Percentiles rank a stretch among this genome's conserved stretches.
phyloP scores from a whole-genome alignment of 2,329 filamentous ascomycete species.

The Dothistroma septosporum region DNA sequence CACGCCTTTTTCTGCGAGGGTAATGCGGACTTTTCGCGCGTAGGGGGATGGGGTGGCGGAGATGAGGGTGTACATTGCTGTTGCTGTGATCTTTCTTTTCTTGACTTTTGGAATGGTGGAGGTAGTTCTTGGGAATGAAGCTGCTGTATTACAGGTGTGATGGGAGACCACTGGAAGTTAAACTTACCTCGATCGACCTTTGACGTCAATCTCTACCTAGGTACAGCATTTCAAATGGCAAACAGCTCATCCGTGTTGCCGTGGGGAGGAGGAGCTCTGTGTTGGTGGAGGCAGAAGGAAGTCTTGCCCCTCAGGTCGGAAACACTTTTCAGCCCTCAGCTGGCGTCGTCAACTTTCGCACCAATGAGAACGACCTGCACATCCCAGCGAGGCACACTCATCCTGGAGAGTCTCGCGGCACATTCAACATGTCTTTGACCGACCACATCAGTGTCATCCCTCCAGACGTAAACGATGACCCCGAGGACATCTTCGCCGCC shows the following conservation, averaged over 20 bases:
- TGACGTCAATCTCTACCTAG: not conserved
- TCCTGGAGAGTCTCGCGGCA: not conserved
- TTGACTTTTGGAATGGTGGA: not conserved
- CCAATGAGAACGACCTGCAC: not conserved
- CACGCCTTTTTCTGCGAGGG: slow-evolving; percentile 38
- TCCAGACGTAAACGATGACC: slow-evolving; percentile 20
- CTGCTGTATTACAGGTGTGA: not conserved
- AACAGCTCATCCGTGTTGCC: slow-evolving; percentile 12
- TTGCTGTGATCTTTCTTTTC: not conserved
- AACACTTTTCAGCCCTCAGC: not conserved
- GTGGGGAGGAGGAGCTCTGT: not conserved
- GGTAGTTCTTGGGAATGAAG: not conserved
- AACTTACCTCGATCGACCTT: not conserved
- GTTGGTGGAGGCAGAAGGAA: not conserved
- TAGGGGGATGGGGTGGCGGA: slow-evolving; percentile 39
- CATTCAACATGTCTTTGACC: slow-evolving; percentile 22
- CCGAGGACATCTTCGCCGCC: slow-evolving; percentile 49
- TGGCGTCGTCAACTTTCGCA: not conserved
- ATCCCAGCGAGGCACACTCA: not conserved
- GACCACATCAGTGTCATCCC: slow-evolving; percentile 29
- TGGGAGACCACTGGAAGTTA: not conserved
- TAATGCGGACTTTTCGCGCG: slow-evolving; percentile 42
- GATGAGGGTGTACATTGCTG: slow-evolving; percentile 30
- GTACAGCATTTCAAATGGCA: too few relatives aligned
- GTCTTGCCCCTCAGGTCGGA: not conserved